Evolutionary conservation across 2,329 filamentous ascomycete genomes (phyloP).

Genomic region (Diaporthe caulivora): DNA sequence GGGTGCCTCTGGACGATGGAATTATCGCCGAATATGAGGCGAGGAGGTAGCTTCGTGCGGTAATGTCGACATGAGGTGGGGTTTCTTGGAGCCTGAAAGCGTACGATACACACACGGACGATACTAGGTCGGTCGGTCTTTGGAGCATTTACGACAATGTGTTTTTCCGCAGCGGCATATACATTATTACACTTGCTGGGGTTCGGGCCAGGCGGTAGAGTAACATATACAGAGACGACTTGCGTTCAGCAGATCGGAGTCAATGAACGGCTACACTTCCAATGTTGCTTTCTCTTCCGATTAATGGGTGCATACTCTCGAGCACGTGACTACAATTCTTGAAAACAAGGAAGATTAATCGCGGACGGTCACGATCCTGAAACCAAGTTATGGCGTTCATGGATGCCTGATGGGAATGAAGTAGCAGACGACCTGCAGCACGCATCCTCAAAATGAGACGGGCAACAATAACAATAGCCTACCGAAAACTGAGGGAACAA

Average conservation of each 20-base stretch:
- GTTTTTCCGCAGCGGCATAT: constrained; percentile 15
- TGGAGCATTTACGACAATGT: constrained; percentile 5
- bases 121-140: neutral
- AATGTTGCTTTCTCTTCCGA: no score
- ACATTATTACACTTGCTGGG: constrained; percentile 26
- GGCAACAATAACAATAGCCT: no score
- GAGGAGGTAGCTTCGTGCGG: constrained; percentile 26
- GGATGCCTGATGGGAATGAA: no score
- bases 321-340: no score
- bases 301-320: no score
- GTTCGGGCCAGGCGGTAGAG: constrained; percentile 1
- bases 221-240: constrained; percentile 6
- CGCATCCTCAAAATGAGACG: no score
- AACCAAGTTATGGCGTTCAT: no score
- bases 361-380: no score
- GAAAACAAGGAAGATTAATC: no score
- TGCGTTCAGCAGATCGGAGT: neutral
- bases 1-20: constrained; percentile 50
- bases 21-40: constrained; percentile 51
- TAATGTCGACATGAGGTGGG: neutral
- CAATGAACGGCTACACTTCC: neutral
- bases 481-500: no score
- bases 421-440: no score
- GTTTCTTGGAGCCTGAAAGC: neutral
- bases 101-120: neutral